Evolutionary conservation across 345 rosid genomes (phyloP), one percentile per base, ranked within the genome.

Genomic region (Xanthoceras sorbifolium): DNA sequence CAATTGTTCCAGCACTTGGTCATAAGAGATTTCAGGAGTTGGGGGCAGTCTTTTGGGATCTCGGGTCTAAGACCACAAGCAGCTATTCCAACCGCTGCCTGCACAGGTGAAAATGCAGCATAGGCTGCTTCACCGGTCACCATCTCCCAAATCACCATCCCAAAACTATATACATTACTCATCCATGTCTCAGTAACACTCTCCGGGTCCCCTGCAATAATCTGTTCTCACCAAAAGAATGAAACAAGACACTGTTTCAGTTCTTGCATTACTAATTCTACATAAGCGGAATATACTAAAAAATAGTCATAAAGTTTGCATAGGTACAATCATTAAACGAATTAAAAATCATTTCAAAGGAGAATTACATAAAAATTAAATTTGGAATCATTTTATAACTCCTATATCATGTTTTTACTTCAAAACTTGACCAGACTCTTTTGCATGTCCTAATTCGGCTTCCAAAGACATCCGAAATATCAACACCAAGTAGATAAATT

Each of bases 81-180:
- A 20, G 99, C 99, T 32, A 95, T 95, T 44, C 96, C 99, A 17
- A 95, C 99, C 0, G 97, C 97, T 0, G 99, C 98, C 82, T 95
- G 99, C 73, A 95, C 98, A 0, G 99, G 99, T 42, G 99, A 95
- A 83, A 86, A 93, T 72, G 94, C 83, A 2, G 91, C 79, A 72
- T 95, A 95, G 55, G 99, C 99, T 3, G 90, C 89, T 84, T 95
- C 98, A 23, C 98, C 98, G 0, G 97, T 86, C 75, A 95, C 93
- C 97, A 90, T 92, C 84, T 95, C 99, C 99, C 99, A 95, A 59
- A 92, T 68, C 74, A 95, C 90, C 99, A 95, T 95, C 48, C 99
- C 99, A 11, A 90, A 93, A 86, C 98, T 95, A 79, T 92, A 95
- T 25, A 83, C 92, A 81, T 95, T 95, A 77, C 99, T 95, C 99